A percentile compares a stretch with the other conserved stretches of the same genome.
Evolutionary conservation across 129 eudicot genomes (phyloP).

Genomic region (Tagetes patula): DNA sequence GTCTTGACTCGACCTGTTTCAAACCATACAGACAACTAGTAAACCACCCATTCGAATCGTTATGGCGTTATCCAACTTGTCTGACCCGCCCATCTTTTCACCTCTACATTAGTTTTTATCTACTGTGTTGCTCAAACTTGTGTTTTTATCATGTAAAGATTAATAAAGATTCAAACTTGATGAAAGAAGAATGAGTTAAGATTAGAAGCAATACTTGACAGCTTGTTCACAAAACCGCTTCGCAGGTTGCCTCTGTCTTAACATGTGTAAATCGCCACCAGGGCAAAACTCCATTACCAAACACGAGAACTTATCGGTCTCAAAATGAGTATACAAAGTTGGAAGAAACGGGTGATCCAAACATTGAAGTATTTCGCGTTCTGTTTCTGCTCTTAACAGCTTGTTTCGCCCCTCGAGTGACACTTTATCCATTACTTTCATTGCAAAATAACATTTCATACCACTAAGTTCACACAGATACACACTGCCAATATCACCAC

Average conservation of each 20-base stretch:
- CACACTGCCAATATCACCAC: constrained; percentile 89
- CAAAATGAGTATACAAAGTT: constrained; percentile 72
- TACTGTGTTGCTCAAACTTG: not conserved
- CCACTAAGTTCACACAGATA: constrained; percentile 73
- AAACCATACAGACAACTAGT: not conserved
- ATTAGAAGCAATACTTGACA: constrained; percentile 56
- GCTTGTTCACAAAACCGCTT: constrained; percentile 85
- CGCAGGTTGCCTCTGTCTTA: constrained; percentile 80
- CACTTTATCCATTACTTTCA: constrained; percentile 85
- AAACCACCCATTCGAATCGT: not conserved
- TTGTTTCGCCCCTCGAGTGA: constrained; percentile 68
- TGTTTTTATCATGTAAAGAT: not conserved
- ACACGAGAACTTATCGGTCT: constrained; percentile 80
- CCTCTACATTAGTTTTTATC: not conserved
- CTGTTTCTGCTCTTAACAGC: constrained; percentile 70
- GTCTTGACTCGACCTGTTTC: not conserved
- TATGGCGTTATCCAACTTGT: not conserved
- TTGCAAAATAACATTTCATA: constrained; percentile 64
- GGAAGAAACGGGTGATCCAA: constrained; percentile 86
- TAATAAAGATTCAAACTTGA: constrained; percentile 5
- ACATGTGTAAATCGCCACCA: constrained; percentile 79
- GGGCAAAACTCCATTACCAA: constrained; percentile 95
- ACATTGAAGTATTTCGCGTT: constrained; percentile 69
- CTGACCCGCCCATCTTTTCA: not conserved
- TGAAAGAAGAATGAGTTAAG: constrained; percentile 9